Base-by-base conservation (phyloP, 345 rosid genomes). In the Erysimum cheiranthoides region DNA sequence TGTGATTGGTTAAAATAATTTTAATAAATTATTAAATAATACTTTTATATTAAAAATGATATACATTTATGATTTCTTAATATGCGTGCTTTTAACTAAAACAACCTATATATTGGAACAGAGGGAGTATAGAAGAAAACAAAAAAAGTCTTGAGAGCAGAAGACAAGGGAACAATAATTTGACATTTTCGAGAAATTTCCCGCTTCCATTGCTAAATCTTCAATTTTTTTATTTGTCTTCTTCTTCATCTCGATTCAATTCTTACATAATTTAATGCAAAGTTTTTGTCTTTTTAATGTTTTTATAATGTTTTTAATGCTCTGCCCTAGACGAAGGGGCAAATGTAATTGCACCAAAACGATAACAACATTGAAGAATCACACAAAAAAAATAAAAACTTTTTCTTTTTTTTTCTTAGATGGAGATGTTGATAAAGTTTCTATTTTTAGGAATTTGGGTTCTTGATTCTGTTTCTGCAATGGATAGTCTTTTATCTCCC, bases 401-500 rank as follows among this genome's bases (percentile, higher is more conserved):
- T n/a, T 17, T 47, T 49, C 11, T 49, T 49, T 49, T 32, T 54
- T 31, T 17, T 36, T 66, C 76, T 73, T 70, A 57, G 73, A 79
- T 85, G 89, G 79, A 66, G 70, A 75, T 32, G 62, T 62, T 65
- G 46, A 78, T 38, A 76, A 81, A 74, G 72, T 75, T 68, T 66
- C 78, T 56, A 75, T 75, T 77, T 73, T 82, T 45, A 50, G 73
- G 77, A 27, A 7, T 72, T 63, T 83, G 34, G 63, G 38, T 76
- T 74, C 35, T 65, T 73, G 71, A 51, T 16, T 39, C 69, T 31
- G 81, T 81, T 65, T 61, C 50, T 25, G 88, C 87, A 2, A 71
- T 89, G 39, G 90, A 84, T 60, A 84, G 87, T 76, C 90, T 92
- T 53, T 97, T 92, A 36, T 94, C 98, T 45, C 98, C 98, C 9